Conservation (phyloP, 2,329 filamentous ascomycete species). For the Pseudogymnoascus sp. region DNA sequence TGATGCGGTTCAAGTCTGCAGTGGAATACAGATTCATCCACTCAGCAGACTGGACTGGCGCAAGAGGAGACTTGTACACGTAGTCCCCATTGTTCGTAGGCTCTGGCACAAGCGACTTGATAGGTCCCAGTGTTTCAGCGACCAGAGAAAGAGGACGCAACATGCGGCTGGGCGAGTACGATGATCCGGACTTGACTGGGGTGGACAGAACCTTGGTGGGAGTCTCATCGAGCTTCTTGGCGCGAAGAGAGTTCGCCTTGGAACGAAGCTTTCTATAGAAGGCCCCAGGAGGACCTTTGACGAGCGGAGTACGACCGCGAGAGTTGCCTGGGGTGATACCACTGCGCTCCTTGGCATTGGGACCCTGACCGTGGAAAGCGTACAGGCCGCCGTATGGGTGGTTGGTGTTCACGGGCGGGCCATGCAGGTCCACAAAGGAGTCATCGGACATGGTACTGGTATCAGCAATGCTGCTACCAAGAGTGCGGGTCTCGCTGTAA, state of each 20-base stretch:
- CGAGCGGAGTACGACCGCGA: conserved; percentile 13
- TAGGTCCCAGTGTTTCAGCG: not conserved
- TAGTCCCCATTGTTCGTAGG: conserved; percentile 15
- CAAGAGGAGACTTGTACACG: conserved; percentile 24
- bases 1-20: conserved; percentile 17
- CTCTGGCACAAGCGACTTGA: not conserved
- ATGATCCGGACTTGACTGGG: not conserved
- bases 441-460: not conserved
- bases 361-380: not conserved
- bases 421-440: not conserved
- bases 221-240: not conserved
- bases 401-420: not conserved
- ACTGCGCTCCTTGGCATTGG: not conserved
- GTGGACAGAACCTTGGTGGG: not conserved
- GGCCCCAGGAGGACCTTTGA: conserved; percentile 21
- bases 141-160: not conserved
- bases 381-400: not conserved
- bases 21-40: conserved; percentile 24
- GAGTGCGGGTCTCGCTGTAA: not conserved
- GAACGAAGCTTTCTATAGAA: conserved; percentile 22
- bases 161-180: not conserved
- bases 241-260: conserved; percentile 10
- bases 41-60: conserved; percentile 21
- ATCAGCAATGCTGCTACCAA: not conserved
- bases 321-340: not conserved